phyloP scores from a whole-genome alignment of 2,329 filamentous ascomycete genomes.

The Nannizzia gypsea region DNA sequence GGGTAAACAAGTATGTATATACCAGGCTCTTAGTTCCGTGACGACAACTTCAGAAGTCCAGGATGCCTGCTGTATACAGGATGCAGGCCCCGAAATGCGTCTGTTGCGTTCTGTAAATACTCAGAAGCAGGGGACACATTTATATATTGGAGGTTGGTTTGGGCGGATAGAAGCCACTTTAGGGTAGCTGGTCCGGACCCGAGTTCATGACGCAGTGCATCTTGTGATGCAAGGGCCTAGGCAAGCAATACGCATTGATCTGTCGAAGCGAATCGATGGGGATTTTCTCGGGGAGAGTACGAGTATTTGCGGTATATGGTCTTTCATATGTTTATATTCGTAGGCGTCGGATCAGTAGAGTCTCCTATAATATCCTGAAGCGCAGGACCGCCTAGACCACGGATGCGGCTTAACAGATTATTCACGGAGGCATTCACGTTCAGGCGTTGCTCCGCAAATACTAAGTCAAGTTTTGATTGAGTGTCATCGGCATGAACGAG shows the following conservation, averaged over 20 bases:
- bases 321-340: neutral
- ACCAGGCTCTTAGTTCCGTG: neutral
- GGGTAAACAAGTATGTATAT: no score
- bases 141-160: neutral
- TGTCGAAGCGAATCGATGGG: neutral
- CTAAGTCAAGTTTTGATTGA: constrained; percentile 26
- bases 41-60: neutral
- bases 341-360: neutral
- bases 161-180: neutral
- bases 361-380: neutral
- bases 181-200: neutral
- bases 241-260: neutral
- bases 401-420: constrained; percentile 25
- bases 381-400: constrained; percentile 1
- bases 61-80: neutral
- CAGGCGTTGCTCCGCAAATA: constrained; percentile 26
- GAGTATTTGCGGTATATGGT: neutral
- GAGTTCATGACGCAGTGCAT: neutral
- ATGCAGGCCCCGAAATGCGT: neutral
- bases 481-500: constrained; percentile 27
- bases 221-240: neutral
- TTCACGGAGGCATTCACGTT: constrained; percentile 25
- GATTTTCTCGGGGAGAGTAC: neutral
- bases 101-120: neutral
- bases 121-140: neutral